phyloP scores from a whole-genome alignment of 805 yeast genomes.

The Candida suzukii region DNA sequence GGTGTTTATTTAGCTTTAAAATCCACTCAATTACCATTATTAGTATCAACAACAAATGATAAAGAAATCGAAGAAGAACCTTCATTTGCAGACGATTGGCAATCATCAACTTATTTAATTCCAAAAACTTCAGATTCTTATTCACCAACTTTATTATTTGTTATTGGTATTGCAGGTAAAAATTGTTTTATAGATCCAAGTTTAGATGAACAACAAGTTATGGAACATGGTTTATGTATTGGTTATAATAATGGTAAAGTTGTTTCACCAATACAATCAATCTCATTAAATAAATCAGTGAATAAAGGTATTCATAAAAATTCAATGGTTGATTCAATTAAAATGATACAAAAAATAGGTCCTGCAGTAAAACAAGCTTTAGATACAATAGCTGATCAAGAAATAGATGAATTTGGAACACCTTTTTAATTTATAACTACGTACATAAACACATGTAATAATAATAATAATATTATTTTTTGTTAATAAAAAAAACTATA shows the following conservation, averaged over 20 bases:
- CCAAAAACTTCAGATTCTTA: slow-evolving; percentile 27
- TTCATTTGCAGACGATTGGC: slow-evolving; percentile 87
- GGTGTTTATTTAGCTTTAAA: slow-evolving; percentile 76
- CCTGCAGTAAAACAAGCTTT: slow-evolving; percentile 53
- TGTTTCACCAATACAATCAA: slow-evolving; percentile 64
- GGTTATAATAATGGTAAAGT: slow-evolving; percentile 66
- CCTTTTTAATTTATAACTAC: slow-evolving; percentile 11
- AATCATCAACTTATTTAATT: slow-evolving; percentile 41
- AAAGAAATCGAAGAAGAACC: slow-evolving; percentile 79
- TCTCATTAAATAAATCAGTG: slow-evolving; percentile 46
- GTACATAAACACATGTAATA: background rate
- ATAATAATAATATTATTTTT: too few species aligned
- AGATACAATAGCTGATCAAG: slow-evolving; percentile 37
- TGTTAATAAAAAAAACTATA: background rate
- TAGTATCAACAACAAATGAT: slow-evolving; percentile 61
- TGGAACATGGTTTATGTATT: slow-evolving; percentile 74
- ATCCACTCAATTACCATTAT: slow-evolving; percentile 67
- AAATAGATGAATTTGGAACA: slow-evolving; percentile 23
- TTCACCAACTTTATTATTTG: slow-evolving; percentile 71
- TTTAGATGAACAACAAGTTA: slow-evolving; percentile 78
- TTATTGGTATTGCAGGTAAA: slow-evolving; percentile 67
- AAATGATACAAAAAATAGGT: slow-evolving; percentile 56
- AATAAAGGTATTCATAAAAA: slow-evolving; percentile 49
- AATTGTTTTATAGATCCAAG: slow-evolving; percentile 79
- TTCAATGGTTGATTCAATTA: slow-evolving; percentile 45